Percentiles rank a stretch among this genome's conserved stretches.
Evolutionary conservation across 1,139 yeast genomes (phyloP).

Genomic region (Meyerozyma athensensis): DNA sequence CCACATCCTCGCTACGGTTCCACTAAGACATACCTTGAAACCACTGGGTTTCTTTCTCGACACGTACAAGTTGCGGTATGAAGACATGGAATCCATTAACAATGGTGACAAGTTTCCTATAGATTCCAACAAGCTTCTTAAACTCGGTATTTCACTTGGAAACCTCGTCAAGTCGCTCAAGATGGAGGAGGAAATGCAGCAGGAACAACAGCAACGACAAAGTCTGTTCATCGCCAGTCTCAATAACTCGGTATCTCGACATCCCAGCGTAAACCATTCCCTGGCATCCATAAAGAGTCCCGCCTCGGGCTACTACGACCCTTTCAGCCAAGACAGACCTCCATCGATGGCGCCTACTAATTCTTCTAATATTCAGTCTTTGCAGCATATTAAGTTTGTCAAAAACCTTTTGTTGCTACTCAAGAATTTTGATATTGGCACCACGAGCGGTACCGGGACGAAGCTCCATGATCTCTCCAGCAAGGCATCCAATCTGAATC

Average conservation of each 20-base stretch:
- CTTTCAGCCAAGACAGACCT: no score
- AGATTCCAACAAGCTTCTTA: conserved; percentile 35
- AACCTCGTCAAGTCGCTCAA: conserved; percentile 36
- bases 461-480: conserved; percentile 8
- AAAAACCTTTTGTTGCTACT: conserved; percentile 30
- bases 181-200: conserved; percentile 30
- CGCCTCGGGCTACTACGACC: conserved; percentile 4
- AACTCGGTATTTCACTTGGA: conserved; percentile 42
- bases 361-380: conserved; percentile 15
- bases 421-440: conserved; percentile 41
- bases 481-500: conserved; percentile 5
- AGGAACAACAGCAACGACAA: conserved; percentile 20
- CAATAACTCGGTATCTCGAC: conserved; percentile 1
- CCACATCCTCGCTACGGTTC: conserved; percentile 30
- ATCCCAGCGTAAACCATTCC: conserved; percentile 3
- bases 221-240: conserved; percentile 4
- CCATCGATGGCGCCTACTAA: conserved; percentile 9
- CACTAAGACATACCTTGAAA: conserved; percentile 20
- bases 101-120: conserved; percentile 27
- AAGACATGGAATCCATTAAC: conserved; percentile 23
- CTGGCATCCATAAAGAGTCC: not conserved
- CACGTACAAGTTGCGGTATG: conserved; percentile 29
- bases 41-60: conserved; percentile 22
- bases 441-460: conserved; percentile 11
- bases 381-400: conserved; percentile 33